These are phyloP conservation scores for Lenzites betulinus DNA, from an alignment of 768 basidiomycete genomes.

Conservation along the genomic window DNA sequence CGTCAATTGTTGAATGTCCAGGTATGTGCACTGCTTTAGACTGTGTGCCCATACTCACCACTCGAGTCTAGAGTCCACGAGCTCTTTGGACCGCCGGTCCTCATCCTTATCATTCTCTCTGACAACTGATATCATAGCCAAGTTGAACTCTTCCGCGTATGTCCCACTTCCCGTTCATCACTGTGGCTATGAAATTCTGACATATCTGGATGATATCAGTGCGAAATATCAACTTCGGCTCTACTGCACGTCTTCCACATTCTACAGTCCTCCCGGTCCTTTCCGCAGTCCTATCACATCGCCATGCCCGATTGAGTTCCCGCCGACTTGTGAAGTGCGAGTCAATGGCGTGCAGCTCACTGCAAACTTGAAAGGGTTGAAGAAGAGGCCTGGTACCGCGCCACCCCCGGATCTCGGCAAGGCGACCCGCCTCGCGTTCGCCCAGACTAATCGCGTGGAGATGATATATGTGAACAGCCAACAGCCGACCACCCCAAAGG, in stretches of 20 bases:
- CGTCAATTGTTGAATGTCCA: slow-evolving; percentile 72
- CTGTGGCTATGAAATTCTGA: not conserved
- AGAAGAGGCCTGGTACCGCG: slow-evolving; percentile 93
- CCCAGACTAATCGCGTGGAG: slow-evolving; percentile 68
- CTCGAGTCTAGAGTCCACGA: slow-evolving; percentile 62
- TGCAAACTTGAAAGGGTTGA: slow-evolving; percentile 86
- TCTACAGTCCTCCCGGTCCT: slow-evolving; percentile 52
- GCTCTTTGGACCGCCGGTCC: slow-evolving; percentile 74
- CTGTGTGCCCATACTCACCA: slow-evolving; percentile 1
- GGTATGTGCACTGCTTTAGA: slow-evolving; percentile 45
- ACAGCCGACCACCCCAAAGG: slow-evolving; percentile 73
- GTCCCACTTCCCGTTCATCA: slow-evolving; percentile 18
- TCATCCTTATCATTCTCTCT: slow-evolving; percentile 65
- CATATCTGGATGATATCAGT: slow-evolving; percentile 36
- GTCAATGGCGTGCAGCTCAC: slow-evolving; percentile 69
- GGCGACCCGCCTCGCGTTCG: slow-evolving; percentile 43
- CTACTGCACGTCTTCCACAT: slow-evolving; percentile 86
- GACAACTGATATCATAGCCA: slow-evolving; percentile 60
- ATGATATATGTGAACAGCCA: slow-evolving; percentile 92
- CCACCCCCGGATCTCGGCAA: slow-evolving; percentile 77
- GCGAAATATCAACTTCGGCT: slow-evolving; percentile 78
- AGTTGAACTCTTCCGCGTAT: slow-evolving; percentile 60
- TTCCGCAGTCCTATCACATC: slow-evolving; percentile 50
- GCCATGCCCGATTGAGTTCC: slow-evolving; percentile 86
- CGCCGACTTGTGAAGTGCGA: slow-evolving; percentile 88